Percentiles rank a stretch among this genome's conserved stretches.
Conservation (phyloP, 139 green algal species). For the Astrephomene gubernaculifera region DNA sequence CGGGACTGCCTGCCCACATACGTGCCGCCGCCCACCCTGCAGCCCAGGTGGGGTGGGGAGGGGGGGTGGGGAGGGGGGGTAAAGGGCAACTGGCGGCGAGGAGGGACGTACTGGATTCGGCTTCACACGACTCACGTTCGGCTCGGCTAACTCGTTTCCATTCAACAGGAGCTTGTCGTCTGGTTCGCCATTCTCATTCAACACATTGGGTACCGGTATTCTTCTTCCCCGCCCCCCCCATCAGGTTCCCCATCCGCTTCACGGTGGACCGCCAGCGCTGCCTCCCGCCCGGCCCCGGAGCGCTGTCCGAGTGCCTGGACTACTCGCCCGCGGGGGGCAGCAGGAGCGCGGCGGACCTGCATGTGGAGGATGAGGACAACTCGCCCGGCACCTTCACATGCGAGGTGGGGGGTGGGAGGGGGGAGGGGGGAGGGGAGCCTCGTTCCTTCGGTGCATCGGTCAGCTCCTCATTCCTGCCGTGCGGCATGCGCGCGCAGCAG, state of each 20-base stretch:
- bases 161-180: too few relatives aligned
- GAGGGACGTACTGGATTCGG: too few relatives aligned
- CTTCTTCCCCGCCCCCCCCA: not conserved
- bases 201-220: too few relatives aligned
- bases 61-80: not conserved
- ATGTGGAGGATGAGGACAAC: too few relatives aligned
- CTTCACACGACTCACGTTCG: too few relatives aligned
- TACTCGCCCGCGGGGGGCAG: not conserved
- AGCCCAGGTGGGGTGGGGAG: constrained; percentile 17
- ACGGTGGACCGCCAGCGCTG: constrained; percentile 50
- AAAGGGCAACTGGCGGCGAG: too few relatives aligned
- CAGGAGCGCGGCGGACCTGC: not conserved
- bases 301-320: constrained; percentile 45
- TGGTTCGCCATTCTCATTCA: too few relatives aligned
- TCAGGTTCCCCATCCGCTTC: constrained; percentile 50
- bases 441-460: too few relatives aligned
- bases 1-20: constrained; percentile 12
- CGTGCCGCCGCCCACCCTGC: constrained; percentile 16
- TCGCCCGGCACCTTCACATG: not conserved
- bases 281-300: constrained; percentile 19
- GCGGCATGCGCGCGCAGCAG: too few relatives aligned
- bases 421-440: too few relatives aligned
- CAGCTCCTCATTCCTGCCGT: too few relatives aligned
- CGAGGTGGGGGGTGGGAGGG: not conserved
- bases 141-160: too few relatives aligned